Evolutionary conservation across 495 filamentous ascomycete genomes (phyloP).

Genomic region (Aspergillus biplanus): DNA sequence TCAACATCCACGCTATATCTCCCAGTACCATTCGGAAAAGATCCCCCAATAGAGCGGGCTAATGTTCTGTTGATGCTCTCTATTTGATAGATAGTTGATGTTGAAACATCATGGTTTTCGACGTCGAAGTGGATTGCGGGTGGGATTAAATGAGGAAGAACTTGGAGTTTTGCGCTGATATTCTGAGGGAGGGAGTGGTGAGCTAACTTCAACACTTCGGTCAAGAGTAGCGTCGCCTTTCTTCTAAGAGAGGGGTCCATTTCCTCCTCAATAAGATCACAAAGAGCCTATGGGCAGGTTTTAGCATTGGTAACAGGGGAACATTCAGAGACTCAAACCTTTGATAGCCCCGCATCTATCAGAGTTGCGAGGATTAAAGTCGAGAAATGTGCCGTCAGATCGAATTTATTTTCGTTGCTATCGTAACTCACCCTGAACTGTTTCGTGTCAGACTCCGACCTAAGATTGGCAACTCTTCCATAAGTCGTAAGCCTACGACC

Average conservation of each 20-base stretch:
- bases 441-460: constrained; percentile 58
- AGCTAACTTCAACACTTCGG: constrained; percentile 86
- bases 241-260: constrained; percentile 76
- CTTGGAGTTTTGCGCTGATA: constrained; percentile 79
- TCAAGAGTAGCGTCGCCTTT: constrained; percentile 87
- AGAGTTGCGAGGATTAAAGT: constrained; percentile 86
- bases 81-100: constrained; percentile 91
- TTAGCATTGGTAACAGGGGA: background rate
- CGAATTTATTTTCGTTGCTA: constrained; percentile 70
- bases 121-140: constrained; percentile 71
- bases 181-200: constrained; percentile 78
- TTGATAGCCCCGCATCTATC: constrained; percentile 78
- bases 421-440: constrained; percentile 51
- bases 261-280: constrained; percentile 68
- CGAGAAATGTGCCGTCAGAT: constrained; percentile 90
- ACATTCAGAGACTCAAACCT: constrained; percentile 45
- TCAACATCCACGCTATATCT: constrained; percentile 53
- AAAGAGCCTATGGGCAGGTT: constrained; percentile 54
- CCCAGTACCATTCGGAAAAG: constrained; percentile 41
- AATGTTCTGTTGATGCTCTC: constrained; percentile 95
- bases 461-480: constrained; percentile 88
- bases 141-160: constrained; percentile 79
- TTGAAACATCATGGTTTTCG: constrained; percentile 76
- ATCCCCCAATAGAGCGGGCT: constrained; percentile 66
- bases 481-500: constrained; percentile 93